A percentile compares a stretch with the other conserved stretches of the same genome.
Conservation (phyloP, 345 rosid species). For the Camelina neglecta region DNA sequence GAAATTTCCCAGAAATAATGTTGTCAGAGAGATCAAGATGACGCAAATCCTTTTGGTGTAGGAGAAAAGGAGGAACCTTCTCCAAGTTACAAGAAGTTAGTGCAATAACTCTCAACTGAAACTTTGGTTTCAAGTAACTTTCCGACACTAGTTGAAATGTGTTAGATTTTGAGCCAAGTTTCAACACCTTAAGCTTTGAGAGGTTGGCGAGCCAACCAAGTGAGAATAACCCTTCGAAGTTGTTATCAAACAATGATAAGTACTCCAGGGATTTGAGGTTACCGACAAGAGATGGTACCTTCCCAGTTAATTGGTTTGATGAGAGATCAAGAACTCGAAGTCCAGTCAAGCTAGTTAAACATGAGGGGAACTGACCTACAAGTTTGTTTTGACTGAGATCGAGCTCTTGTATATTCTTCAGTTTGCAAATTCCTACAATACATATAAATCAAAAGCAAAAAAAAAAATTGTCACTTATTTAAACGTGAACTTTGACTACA, state of each 20-base stretch:
- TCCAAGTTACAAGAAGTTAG: background rate
- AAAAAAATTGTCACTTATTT: background rate
- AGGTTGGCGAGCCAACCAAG: background rate
- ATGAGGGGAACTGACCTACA: background rate
- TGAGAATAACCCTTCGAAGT: background rate
- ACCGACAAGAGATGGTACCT: too few relatives aligned
- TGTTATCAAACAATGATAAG: too few relatives aligned
- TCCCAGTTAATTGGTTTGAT: too few relatives aligned
- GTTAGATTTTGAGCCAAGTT: background rate
- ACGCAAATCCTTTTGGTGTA: background rate
- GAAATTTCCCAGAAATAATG: background rate
- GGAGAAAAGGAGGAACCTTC: background rate
- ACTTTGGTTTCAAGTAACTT: background rate
- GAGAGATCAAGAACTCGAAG: background rate
- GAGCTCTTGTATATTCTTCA: conserved; percentile 24
- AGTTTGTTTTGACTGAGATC: conserved; percentile 17
- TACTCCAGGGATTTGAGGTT: too few relatives aligned
- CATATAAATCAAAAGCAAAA: background rate
- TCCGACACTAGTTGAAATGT: background rate
- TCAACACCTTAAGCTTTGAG: background rate
- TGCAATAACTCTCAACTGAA: background rate
- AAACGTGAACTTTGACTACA: background rate
- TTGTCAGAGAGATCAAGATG: background rate
- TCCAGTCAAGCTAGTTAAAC: background rate
- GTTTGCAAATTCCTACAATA: background rate